Percentiles rank a stretch among this genome's conserved stretches.
These are phyloP conservation scores for Taxawa tesnikishii DNA, from an alignment of 2,329 filamentous ascomycete genomes.

Conservation along the genomic window DNA sequence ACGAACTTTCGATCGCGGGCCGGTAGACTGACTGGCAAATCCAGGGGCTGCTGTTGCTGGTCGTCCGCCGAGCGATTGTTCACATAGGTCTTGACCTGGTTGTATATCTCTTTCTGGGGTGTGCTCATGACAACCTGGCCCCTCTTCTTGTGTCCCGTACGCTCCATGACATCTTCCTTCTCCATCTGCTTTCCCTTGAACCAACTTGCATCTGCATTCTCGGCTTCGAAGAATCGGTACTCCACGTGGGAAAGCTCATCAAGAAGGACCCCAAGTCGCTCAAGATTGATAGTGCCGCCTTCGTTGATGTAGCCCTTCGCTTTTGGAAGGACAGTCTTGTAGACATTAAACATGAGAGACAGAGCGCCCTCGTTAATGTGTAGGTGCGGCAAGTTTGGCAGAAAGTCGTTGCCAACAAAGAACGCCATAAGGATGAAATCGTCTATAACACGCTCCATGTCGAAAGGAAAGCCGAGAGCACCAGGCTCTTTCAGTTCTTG, in stretches of 20 bases:
- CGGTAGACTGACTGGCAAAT: slow-evolving; percentile 60
- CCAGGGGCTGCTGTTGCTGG: slow-evolving; percentile 42
- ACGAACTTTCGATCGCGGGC: slow-evolving; percentile 88
- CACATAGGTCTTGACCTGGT: slow-evolving; percentile 71
- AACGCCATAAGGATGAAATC: slow-evolving; percentile 99
- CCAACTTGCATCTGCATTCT: slow-evolving; percentile 82
- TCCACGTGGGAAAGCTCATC: slow-evolving; percentile 82
- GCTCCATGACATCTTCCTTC: slow-evolving; percentile 53
- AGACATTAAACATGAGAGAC: slow-evolving; percentile 93
- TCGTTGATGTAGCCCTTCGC: slow-evolving; percentile 95
- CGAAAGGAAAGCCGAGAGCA: slow-evolving; percentile 63
- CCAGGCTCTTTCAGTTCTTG: slow-evolving; percentile 74
- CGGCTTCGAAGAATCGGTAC: slow-evolving; percentile 82
- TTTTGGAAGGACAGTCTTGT: slow-evolving; percentile 79
- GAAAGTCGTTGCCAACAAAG: slow-evolving; percentile 98
- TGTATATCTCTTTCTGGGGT: slow-evolving; percentile 70
- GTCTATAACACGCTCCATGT: slow-evolving; percentile 94
- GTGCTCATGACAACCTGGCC: slow-evolving; percentile 64
- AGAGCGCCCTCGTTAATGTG: slow-evolving; percentile 98
- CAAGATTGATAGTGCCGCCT: slow-evolving; percentile 78
- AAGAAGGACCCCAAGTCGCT: slow-evolving; percentile 63
- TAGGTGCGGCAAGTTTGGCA: slow-evolving; percentile 88
- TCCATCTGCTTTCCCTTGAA: slow-evolving; percentile 74
- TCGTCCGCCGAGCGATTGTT: slow-evolving; percentile 49
- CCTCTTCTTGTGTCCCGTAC: slow-evolving; percentile 41